Evolutionary conservation across 78 protist genomes (phyloP).

Genomic region (Capsaspora owczarzaki): DNA sequence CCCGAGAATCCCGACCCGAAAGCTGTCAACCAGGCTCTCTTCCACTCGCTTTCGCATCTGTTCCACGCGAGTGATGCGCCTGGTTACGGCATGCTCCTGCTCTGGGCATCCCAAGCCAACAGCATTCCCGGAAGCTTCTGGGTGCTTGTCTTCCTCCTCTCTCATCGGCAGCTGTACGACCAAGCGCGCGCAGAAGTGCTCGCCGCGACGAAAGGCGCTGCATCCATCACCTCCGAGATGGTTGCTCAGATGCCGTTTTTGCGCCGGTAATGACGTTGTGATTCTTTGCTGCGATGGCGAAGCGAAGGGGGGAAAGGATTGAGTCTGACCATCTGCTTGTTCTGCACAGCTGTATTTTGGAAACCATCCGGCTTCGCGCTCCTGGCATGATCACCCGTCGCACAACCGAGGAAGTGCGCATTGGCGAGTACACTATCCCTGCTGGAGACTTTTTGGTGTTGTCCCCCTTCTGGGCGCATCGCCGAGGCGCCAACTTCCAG

Average conservation of each 20-base stretch:
- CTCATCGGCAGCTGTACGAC: neutral
- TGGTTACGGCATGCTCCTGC: neutral
- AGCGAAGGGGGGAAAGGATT: too few relatives aligned
- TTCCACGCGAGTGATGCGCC: neutral
- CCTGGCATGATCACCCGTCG: slow-evolving; percentile 8
- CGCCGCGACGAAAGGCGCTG: too few relatives aligned
- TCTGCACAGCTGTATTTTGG: neutral
- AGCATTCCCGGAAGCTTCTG: slow-evolving; percentile 9
- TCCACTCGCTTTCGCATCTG: neutral
- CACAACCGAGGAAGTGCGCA: neutral
- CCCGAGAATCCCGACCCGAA: neutral
- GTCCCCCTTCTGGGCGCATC: slow-evolving; percentile 5
- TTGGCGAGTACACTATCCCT: neutral
- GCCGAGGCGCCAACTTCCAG: neutral
- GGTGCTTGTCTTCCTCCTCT: neutral
- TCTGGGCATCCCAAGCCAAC: slow-evolving; percentile 17
- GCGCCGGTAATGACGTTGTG: too few relatives aligned
- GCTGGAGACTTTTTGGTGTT: neutral
- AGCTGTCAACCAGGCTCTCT: neutral
- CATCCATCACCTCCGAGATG: too few relatives aligned
- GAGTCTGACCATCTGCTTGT: too few relatives aligned
- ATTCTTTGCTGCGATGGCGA: too few relatives aligned
- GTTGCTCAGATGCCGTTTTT: too few relatives aligned
- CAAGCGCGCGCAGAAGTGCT: too few relatives aligned
- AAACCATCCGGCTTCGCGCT: slow-evolving; percentile 5